Base-by-base conservation (phyloP, 441 rosid species). In the Erysimum cheiri region DNA sequence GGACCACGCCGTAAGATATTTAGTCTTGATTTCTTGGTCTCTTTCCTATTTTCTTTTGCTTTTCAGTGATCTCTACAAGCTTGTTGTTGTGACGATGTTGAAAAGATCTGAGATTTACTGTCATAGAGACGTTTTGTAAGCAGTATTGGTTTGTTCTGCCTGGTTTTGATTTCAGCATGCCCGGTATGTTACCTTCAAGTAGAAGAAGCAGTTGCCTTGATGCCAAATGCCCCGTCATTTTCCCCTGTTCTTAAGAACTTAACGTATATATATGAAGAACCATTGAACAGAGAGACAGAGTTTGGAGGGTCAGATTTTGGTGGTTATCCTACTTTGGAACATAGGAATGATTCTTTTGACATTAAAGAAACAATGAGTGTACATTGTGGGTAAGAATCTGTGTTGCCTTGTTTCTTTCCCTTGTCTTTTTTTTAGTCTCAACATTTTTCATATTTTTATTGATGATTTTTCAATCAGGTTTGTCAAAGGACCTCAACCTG, bases 221-320 rank as follows among this genome's bases (percentile, higher is more conserved):
- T 87, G 90, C 98, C 98, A 63, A 83, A 77, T 65, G 80, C 75
- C 54, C 87, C 98, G 24, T 90, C 96, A 41, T 82, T 70, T 72
- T 88, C 95, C 56, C 93, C 93, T 1, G 81, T 87, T 31, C 65
- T 92, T 50, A 85, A 87, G 76, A 77, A 80, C 70, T 79, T 92
- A 77, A 80, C 91, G 4, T 92, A 87, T 67, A 78, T 90, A 56
- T 72, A 78, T 40, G 93, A 88, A 79, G 88, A 88, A 69, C 80
- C 83, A 10, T 55, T 78, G 46, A 84, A 75, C 62, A 87, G 75
- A 71, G 77, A 80, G 10, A 77, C 78, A 31, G 91, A 83, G 73
- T 90, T 88, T 67, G 96, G 98, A 74, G 96, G 98, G 56, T 92
- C 96, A 0, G 90, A 88, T 19, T 92, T 92, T 75, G 95, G 98